Evolutionary conservation across 2,329 filamentous ascomycete genomes (phyloP).

Genomic region (Fusarium kyushuense): DNA sequence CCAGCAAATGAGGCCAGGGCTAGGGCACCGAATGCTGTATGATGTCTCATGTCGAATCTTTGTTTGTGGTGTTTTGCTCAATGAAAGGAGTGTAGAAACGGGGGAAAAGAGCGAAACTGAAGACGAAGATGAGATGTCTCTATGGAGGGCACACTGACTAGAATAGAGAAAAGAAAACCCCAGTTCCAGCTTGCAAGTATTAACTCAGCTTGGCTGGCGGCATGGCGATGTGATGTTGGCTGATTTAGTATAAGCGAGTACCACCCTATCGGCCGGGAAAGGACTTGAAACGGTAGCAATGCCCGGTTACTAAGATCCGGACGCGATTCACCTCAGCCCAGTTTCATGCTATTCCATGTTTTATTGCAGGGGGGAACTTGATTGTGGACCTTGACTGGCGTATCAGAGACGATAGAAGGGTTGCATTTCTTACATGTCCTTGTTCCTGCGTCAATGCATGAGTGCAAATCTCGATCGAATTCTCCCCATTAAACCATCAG

Average conservation of each 20-base stretch:
- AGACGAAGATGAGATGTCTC: neutral
- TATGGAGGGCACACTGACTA: neutral
- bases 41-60: conserved; percentile 13
- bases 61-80: neutral
- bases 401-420: neutral
- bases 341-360: conserved; percentile 19
- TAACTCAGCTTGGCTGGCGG: neutral
- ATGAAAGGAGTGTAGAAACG: conserved; percentile 1
- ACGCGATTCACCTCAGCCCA: conserved; percentile 5
- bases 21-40: conserved; percentile 9
- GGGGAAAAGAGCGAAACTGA: neutral
- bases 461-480: conserved; percentile 24
- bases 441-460: conserved; percentile 25
- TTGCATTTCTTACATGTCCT: conserved; percentile 4
- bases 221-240: neutral
- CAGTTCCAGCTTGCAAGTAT: neutral
- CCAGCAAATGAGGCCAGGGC: conserved; percentile 8
- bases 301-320: conserved; percentile 8
- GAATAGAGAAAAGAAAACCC: conserved; percentile 24
- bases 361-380: conserved; percentile 20
- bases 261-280: neutral
- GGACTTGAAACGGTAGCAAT: conserved; percentile 21
- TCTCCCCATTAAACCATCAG: neutral
- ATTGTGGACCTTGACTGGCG: neutral
- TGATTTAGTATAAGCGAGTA: neutral